Evolutionary conservation across 1,139 yeast species (phyloP), one percentile per base, ranked within the genome.

Genomic region (Saccharomyces pastorianus): DNA sequence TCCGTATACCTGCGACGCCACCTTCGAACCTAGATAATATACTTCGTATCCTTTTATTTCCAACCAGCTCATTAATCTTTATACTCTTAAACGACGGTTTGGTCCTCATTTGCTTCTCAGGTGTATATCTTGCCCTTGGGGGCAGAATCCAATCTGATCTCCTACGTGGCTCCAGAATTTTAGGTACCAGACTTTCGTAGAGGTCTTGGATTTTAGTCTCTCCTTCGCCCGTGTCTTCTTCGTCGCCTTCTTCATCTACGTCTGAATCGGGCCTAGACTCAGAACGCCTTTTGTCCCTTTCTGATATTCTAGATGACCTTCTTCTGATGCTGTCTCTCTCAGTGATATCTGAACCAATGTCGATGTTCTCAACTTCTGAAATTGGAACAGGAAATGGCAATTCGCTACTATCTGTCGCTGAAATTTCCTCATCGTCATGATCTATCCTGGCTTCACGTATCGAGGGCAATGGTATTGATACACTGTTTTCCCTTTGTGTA

Each of bases 111-210:
- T 65, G 68, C 54, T 67, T 68, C 49, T 68, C 72, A 9, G 70
- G 69, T 2, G 65, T 61, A 49, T 64, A 68, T 32, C 66, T 60
- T 17, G 58, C 51, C 52, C 60, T 63, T 8, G 69, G 65, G 6
- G 70, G 69, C 44, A 69, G 54, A 5, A 69, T 55, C 66, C 70
- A 65, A 55, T 69, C 72, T 7, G 72, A 69, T 47, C 72, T 60
- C 57, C 72, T 60, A 17, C 57, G 59, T 8, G 72, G 72, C 6
- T 58, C 59, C 23, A 50, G 51, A 4, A 63, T 55, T 52, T 69
- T 69, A 1, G 65, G 61, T 2, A 69, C 68, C 25, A 68, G 51
- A 7, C 62, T 55, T 55, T 65, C 71, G 55, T 59, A 65, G n/a
- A 66, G 56, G 54, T 64, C 66, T 27, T 55, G 55, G 29, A 62